Evolutionary conservation across 768 basidiomycete genomes (phyloP).

Genomic region (Hysterangium stoloniferum): DNA sequence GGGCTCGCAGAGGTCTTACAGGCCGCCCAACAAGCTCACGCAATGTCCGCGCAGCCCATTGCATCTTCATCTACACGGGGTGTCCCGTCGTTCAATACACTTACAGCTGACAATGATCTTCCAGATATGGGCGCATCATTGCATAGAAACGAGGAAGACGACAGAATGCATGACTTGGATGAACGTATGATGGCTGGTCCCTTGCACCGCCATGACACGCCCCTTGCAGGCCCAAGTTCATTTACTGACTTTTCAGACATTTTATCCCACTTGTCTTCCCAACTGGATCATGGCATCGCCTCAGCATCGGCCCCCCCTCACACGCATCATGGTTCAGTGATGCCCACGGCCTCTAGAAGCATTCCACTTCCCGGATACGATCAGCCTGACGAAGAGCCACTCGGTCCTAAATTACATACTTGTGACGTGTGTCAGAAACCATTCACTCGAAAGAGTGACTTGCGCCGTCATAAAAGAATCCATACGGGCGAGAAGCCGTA

Average conservation of each 20-base stretch:
- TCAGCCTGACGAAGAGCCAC: slow-evolving; percentile 35
- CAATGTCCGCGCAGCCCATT: slow-evolving; percentile 35
- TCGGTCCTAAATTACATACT: slow-evolving; percentile 42
- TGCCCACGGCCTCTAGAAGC: slow-evolving; percentile 7
- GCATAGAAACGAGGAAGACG: slow-evolving; percentile 32
- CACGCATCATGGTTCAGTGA: slow-evolving; percentile 26
- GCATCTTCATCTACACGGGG: slow-evolving; percentile 51
- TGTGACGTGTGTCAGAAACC: slow-evolving; percentile 75
- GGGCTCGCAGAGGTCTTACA: slow-evolving; percentile 74
- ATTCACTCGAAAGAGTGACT: slow-evolving; percentile 78
- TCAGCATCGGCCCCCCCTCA: slow-evolving; percentile 41
- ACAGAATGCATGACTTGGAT: slow-evolving; percentile 26
- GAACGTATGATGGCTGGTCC: slow-evolving; percentile 26
- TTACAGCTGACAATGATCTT: slow-evolving; percentile 43
- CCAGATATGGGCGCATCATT: slow-evolving; percentile 5
- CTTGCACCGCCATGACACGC: slow-evolving; percentile 41
- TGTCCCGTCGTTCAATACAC: slow-evolving; percentile 72
- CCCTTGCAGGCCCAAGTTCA: slow-evolving; percentile 1
- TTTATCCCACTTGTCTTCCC: slow-evolving; percentile 61
- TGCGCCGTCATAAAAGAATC: slow-evolving; percentile 80
- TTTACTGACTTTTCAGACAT: slow-evolving; percentile 74
- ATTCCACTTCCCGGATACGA: slow-evolving; percentile 8
- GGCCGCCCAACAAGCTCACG: slow-evolving; percentile 50
- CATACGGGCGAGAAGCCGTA: slow-evolving; percentile 89
- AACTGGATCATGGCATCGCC: slow-evolving; percentile 50